Conservation (phyloP, 345 rosid genomes). For the Eutrema heterophyllum region DNA sequence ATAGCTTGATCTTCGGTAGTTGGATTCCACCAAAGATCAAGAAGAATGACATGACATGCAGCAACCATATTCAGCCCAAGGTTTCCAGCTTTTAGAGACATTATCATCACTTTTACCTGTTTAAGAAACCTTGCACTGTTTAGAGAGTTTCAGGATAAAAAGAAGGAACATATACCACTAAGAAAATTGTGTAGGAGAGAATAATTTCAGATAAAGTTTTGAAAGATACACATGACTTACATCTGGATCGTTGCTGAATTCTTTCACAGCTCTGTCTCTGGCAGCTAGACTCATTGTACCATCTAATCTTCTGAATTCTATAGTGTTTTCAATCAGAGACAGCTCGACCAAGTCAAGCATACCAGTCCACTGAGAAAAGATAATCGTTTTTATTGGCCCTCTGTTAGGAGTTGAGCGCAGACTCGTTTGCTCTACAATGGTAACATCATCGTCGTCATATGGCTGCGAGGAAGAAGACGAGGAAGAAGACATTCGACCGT, state of each 20-base stretch:
- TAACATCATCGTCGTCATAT: constrained; percentile 24
- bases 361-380: constrained; percentile 94
- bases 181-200: not conserved
- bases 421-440: constrained; percentile 39
- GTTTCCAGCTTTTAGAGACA: constrained; percentile 96
- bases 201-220: not conserved
- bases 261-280: constrained; percentile 84
- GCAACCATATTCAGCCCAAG: constrained; percentile 98
- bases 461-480: constrained; percentile 26
- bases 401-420: constrained; percentile 28
- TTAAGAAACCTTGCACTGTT: not conserved
- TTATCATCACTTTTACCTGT: constrained; percentile 85
- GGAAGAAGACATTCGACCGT: constrained; percentile 32
- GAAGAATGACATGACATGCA: constrained; percentile 88
- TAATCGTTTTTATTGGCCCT: constrained; percentile 65
- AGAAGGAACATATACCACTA: not conserved
- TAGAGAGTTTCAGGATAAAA: constrained; percentile 8
- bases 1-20: constrained; percentile 44
- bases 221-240: constrained; percentile 33
- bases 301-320: constrained; percentile 82
- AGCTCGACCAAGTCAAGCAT: constrained; percentile 81
- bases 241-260: constrained; percentile 72
- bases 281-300: constrained; percentile 75
- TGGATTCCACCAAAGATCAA: constrained; percentile 99
- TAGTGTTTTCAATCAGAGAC: constrained; percentile 42